These are phyloP conservation scores for Ceratobasidium sp. DNA, from an alignment of 1,284 basidiomycete species.

Conservation along the genomic window DNA sequence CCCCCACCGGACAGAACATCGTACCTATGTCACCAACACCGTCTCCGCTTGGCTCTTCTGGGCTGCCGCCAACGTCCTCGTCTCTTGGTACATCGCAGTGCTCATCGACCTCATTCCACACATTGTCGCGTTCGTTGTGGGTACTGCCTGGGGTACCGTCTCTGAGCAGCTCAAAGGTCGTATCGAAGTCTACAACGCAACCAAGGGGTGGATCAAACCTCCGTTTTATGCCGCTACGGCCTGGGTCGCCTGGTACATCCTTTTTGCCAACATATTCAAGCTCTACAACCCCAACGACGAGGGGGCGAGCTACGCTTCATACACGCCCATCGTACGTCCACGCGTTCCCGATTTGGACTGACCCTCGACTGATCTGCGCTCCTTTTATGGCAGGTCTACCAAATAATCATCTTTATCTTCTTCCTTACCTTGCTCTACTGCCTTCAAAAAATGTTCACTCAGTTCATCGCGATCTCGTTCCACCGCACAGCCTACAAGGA, in stretches of 20 bases:
- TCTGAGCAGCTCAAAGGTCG: constrained; percentile 72
- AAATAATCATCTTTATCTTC: constrained; percentile 74
- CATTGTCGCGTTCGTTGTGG: constrained; percentile 62
- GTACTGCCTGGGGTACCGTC: constrained; percentile 75
- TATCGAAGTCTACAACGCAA: constrained; percentile 72
- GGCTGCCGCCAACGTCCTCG: constrained; percentile 75
- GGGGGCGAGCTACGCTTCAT: constrained; percentile 63
- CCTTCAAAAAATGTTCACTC: constrained; percentile 71
- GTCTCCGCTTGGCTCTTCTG: constrained; percentile 81
- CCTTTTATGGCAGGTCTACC: constrained; percentile 57
- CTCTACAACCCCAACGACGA: constrained; percentile 62
- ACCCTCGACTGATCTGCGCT: constrained; percentile 10
- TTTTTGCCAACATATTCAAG: constrained; percentile 70
- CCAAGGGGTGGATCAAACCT: constrained; percentile 73
- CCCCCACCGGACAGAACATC: constrained; percentile 63
- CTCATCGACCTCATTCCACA: constrained; percentile 72
- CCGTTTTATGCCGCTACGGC: constrained; percentile 71
- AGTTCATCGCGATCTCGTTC: constrained; percentile 67
- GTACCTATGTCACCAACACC: constrained; percentile 71
- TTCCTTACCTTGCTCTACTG: constrained; percentile 72
- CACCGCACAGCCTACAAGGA: constrained; percentile 81
- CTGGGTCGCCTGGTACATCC: constrained; percentile 76
- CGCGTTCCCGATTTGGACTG: constrained; percentile 50
- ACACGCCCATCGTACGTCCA: constrained; percentile 61
- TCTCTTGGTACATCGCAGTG: constrained; percentile 80